Percentiles rank a stretch among this genome's conserved stretches.
These are phyloP conservation scores for Plasmodium billcollinsi DNA, from an alignment of 169 alveolate species.

Conservation along the genomic window DNA sequence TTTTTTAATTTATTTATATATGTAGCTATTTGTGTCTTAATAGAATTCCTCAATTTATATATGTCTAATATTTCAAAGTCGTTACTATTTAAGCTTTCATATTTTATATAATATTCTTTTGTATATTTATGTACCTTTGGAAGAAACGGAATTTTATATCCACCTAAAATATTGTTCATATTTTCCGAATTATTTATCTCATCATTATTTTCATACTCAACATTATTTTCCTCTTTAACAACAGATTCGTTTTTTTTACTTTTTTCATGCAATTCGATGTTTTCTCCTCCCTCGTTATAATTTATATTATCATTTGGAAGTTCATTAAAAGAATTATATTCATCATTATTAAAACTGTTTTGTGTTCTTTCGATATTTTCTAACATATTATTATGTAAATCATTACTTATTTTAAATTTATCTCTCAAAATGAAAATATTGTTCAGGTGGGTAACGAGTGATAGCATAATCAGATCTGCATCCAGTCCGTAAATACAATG, in stretches of 20 bases:
- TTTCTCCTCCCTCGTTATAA: not conserved
- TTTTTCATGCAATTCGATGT: not conserved
- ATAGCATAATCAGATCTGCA: slow-evolving; percentile 96
- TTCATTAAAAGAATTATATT: slow-evolving; percentile 49
- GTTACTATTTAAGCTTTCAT: slow-evolving; percentile 50
- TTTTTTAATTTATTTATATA: slow-evolving; percentile 74
- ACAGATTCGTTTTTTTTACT: not conserved
- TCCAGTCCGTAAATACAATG: slow-evolving; percentile 98
- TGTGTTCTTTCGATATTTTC: slow-evolving; percentile 77
- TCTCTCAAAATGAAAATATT: slow-evolving; percentile 93
- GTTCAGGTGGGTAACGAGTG: slow-evolving; percentile 96
- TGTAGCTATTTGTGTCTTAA: slow-evolving; percentile 72
- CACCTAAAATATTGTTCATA: slow-evolving; percentile 72
- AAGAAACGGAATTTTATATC: not conserved
- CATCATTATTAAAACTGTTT: slow-evolving; percentile 61
- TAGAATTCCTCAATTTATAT: slow-evolving; percentile 53
- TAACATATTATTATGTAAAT: slow-evolving; percentile 46
- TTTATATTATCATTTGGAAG: slow-evolving; percentile 5
- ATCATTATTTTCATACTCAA: not conserved
- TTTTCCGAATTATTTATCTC: slow-evolving; percentile 75
- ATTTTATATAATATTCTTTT: slow-evolving; percentile 22
- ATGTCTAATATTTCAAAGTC: slow-evolving; percentile 73
- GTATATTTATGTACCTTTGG: slow-evolving; percentile 43
- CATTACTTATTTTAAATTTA: slow-evolving; percentile 86
- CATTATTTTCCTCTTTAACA: not conserved